Evolutionary conservation across 139 green algal species (phyloP).

Genomic region (Coelastrella sp.): DNA sequence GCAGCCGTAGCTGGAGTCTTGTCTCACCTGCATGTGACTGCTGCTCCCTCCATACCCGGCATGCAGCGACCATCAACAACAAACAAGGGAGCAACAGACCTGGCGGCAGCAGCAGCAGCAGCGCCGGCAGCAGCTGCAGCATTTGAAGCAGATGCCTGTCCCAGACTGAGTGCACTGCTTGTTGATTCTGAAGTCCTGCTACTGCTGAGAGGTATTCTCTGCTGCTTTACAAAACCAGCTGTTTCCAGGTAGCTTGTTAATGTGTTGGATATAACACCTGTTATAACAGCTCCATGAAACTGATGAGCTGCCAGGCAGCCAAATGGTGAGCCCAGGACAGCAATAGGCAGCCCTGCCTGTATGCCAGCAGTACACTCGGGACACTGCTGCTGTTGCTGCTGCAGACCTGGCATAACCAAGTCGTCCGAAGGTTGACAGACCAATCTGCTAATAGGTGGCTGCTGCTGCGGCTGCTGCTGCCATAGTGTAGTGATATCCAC

Average conservation of each 20-base stretch:
- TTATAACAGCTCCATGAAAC: slow-evolving; percentile 59
- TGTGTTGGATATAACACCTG: slow-evolving; percentile 49
- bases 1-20: no score
- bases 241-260: background rate
- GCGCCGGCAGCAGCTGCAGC: background rate
- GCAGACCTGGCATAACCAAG: no score
- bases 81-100: slow-evolving; percentile 45
- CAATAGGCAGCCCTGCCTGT: background rate
- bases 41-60: slow-evolving; percentile 79
- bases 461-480: slow-evolving; percentile 27
- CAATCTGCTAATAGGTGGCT: background rate
- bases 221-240: no score
- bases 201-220: slow-evolving; percentile 1
- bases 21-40: slow-evolving; percentile 52
- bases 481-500: background rate
- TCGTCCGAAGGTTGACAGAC: background rate
- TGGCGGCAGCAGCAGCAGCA: background rate
- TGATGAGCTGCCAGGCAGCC: slow-evolving; percentile 69
- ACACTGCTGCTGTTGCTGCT: slow-evolving; percentile 51
- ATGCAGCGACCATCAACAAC: slow-evolving; percentile 65
- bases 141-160: background rate
- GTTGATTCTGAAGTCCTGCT: background rate
- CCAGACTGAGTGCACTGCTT: background rate
- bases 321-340: slow-evolving; percentile 70
- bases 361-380: background rate